Percentiles rank a stretch among this genome's conserved stretches.
Conservation (phyloP, 2,329 filamentous ascomycete genomes). For the Fusarium globosum region DNA sequence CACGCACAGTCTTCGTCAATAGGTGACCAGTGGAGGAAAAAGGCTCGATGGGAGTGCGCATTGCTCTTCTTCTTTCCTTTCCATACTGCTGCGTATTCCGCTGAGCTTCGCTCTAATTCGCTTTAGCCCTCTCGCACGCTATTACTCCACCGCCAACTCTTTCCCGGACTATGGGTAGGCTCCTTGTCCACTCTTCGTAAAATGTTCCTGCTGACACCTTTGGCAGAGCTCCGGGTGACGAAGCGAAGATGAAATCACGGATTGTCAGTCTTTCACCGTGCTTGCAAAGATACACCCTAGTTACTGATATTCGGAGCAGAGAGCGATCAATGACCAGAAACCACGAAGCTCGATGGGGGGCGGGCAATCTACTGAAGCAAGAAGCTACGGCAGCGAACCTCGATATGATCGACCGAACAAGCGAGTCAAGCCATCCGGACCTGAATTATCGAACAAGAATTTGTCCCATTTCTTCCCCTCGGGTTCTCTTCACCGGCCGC, state of each 20-base stretch:
- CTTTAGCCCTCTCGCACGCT: conserved; percentile 49
- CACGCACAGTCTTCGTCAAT: conserved; percentile 35
- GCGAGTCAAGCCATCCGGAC: conserved; percentile 33
- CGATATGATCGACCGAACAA: conserved; percentile 35
- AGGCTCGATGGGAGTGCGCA: conserved; percentile 49
- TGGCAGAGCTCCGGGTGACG: conserved; percentile 43
- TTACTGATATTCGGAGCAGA: conserved; percentile 37
- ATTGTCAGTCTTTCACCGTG: conserved; percentile 37
- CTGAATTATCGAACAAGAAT: background rate
- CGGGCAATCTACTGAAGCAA: background rate
- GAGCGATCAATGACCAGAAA: conserved; percentile 36
- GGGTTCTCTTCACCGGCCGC: background rate
- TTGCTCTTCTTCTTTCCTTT: conserved; percentile 17
- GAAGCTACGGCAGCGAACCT: background rate
- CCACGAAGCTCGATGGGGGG: conserved; percentile 39
- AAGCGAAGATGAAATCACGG: conserved; percentile 33
- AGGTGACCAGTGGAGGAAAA: conserved; percentile 39
- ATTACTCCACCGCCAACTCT: conserved; percentile 52
- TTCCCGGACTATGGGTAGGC: conserved; percentile 58
- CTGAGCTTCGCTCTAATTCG: conserved; percentile 21
- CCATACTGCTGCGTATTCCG: conserved; percentile 1
- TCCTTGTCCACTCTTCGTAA: conserved; percentile 11
- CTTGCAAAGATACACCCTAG: background rate
- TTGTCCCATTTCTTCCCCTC: conserved; percentile 6
- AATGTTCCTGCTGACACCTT: conserved; percentile 32